Conservation (phyloP, 2,329 filamentous ascomycete species). For the Xylariaceae sp. region DNA sequence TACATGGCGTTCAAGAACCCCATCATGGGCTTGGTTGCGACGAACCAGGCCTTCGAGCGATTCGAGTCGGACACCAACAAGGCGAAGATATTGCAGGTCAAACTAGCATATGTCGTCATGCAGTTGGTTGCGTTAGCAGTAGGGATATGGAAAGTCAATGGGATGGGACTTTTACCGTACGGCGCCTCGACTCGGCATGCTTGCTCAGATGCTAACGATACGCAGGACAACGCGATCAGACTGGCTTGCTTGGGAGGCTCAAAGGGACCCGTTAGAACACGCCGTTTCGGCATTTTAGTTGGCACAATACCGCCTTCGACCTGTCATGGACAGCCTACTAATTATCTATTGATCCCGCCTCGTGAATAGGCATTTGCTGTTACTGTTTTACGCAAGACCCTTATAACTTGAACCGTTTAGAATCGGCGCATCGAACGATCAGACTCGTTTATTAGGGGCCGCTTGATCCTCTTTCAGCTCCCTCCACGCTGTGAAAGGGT, state of each 20-base stretch:
- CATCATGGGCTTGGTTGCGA: slow-evolving; percentile 74
- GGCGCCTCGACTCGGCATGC: slow-evolving; percentile 35
- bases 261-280: slow-evolving; percentile 63
- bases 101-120: slow-evolving; percentile 81
- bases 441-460: not conserved
- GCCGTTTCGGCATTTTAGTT: slow-evolving; percentile 58
- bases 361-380: not conserved
- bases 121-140: slow-evolving; percentile 79
- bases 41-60: slow-evolving; percentile 82
- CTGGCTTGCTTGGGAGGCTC: slow-evolving; percentile 92
- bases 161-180: slow-evolving; percentile 90
- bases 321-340: not conserved
- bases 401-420: slow-evolving; percentile 15
- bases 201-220: slow-evolving; percentile 28
- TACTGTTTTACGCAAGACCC: not conserved
- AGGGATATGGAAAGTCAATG: slow-evolving; percentile 94
- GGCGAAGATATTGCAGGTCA: slow-evolving; percentile 71
- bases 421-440: not conserved
- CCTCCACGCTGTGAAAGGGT: too few species aligned
- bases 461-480: too few species aligned
- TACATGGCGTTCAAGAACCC: slow-evolving; percentile 99
- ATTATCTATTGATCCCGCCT: not conserved
- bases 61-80: slow-evolving; percentile 81
- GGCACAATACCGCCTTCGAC: not conserved
- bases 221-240: slow-evolving; percentile 86